Conservation (phyloP, 768 basidiomycete genomes). For the Boletus sp. region DNA sequence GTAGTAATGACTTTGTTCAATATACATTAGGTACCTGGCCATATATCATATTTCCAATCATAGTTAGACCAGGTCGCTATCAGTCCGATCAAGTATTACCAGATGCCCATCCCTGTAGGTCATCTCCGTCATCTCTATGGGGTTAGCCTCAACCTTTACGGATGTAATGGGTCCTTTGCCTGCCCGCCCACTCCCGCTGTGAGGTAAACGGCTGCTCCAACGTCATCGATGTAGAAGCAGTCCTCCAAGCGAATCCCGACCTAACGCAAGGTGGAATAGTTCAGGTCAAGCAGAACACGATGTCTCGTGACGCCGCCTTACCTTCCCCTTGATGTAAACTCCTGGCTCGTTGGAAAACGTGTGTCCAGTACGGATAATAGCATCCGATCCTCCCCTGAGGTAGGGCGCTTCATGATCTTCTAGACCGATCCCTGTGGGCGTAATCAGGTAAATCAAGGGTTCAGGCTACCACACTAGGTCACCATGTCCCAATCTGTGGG, state of each 20-base stretch:
- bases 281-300: neutral
- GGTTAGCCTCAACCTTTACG: slow-evolving; percentile 24
- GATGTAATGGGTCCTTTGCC: slow-evolving; percentile 39
- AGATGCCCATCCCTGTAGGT: neutral
- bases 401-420: slow-evolving; percentile 84
- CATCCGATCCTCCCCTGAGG: slow-evolving; percentile 65
- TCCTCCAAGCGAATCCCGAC: slow-evolving; percentile 83
- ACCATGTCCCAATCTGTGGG: slow-evolving; percentile 83
- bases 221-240: slow-evolving; percentile 65
- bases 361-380: slow-evolving; percentile 59
- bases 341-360: slow-evolving; percentile 84
- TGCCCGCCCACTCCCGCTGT: slow-evolving; percentile 66
- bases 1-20: slow-evolving; percentile 27
- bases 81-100: neutral
- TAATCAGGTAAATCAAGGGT: slow-evolving; percentile 14
- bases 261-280: slow-evolving; percentile 34
- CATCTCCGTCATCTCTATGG: slow-evolving; percentile 25
- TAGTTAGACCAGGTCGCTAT: neutral
- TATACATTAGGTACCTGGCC: slow-evolving; percentile 14
- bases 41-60: slow-evolving; percentile 9
- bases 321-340: slow-evolving; percentile 69
- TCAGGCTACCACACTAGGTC: slow-evolving; percentile 17
- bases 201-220: slow-evolving; percentile 56
- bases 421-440: slow-evolving; percentile 67
- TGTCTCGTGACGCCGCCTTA: slow-evolving; percentile 19